These are phyloP conservation scores for Nicotiana tomentosiformis DNA, from an alignment of 257 asterid genomes.

Conservation along the genomic window DNA sequence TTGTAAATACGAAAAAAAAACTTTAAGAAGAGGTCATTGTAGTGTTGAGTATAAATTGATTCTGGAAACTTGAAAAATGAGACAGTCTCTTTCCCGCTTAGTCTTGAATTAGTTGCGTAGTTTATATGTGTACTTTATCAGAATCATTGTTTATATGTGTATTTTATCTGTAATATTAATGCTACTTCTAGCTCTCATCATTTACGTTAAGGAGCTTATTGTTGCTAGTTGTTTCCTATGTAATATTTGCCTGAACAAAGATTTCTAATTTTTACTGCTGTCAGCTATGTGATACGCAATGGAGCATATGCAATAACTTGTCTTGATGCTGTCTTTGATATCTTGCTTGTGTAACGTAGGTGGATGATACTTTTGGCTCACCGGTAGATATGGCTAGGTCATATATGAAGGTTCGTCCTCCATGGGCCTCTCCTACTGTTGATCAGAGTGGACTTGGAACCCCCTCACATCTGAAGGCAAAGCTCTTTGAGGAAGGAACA, in stretches of 20 bases:
- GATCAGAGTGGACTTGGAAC: slow-evolving; percentile 40
- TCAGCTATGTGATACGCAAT: not conserved
- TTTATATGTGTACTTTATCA: not conserved
- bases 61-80: not conserved
- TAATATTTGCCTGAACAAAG: not conserved
- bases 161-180: not conserved
- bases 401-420: slow-evolving; percentile 68
- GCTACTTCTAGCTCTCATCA: not conserved
- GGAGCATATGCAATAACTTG: slow-evolving; percentile 2
- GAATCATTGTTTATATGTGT: too few species aligned
- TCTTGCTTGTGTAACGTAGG: slow-evolving; percentile 29
- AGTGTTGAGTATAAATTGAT: not conserved
- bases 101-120: not conserved
- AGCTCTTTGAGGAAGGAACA: slow-evolving; percentile 45
- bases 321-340: slow-evolving; percentile 12
- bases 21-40: not conserved
- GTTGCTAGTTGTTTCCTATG: not conserved
- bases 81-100: not conserved
- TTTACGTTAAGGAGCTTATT: not conserved
- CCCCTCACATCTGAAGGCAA: slow-evolving; percentile 38
- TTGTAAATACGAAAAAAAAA: too few species aligned
- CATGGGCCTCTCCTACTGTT: slow-evolving; percentile 62
- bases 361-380: slow-evolving; percentile 50
- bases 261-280: not conserved
- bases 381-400: slow-evolving; percentile 72